Evolutionary conservation across 163 green algal species (phyloP), one percentile per base, ranked within the genome.

Genomic region (Scenedesmus sp.): DNA sequence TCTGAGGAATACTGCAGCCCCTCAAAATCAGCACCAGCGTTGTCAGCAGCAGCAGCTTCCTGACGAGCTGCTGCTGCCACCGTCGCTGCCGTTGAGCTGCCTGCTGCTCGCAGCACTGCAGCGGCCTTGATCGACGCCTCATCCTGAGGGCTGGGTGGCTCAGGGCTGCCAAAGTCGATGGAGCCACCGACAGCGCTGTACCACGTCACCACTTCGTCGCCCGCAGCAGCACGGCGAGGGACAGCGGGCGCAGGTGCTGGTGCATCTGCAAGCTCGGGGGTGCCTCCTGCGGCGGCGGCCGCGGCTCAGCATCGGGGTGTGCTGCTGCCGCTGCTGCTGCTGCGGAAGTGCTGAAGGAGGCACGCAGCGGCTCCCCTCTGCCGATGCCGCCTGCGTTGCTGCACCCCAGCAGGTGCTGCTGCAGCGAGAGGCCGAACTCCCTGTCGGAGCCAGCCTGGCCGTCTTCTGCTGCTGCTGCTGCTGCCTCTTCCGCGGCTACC

Each of bases 41-140:
- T n/a, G n/a, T 12, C 78, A 84, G 43, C 43, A 84, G 22, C 78
- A 84, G 78, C 78, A 84, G 78, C 33, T 18, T 49, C 78, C 40
- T 33, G 12, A 51, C 5, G 33, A 10, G 78, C 42, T 59, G 78
- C 78, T 53, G 78, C 43, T 33, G 42, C 78, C 78, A 84, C 56
- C 24, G 6, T 15, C 56, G 78, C 78, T 84, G 78, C 35, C 37
- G 78, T 35, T 56, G 40, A 84, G 6, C 22, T 56, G 37, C 35
- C 35, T 35, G 42, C 78, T n/a, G 37, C 43, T 35, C 43, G 24
- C 22, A 84, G 65, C 65, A 76, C 40, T 22, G 65, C 65, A 76
- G 30, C 40, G 7, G 65, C 30, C 40, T 76, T 76, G 65, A 76
- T 40, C 4, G 65, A 76, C 30, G 37, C 65, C 65, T 76, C 65